Evolutionary conservation across 2,329 filamentous ascomycete species (phyloP).

Genomic region (Coniella vitis): DNA sequence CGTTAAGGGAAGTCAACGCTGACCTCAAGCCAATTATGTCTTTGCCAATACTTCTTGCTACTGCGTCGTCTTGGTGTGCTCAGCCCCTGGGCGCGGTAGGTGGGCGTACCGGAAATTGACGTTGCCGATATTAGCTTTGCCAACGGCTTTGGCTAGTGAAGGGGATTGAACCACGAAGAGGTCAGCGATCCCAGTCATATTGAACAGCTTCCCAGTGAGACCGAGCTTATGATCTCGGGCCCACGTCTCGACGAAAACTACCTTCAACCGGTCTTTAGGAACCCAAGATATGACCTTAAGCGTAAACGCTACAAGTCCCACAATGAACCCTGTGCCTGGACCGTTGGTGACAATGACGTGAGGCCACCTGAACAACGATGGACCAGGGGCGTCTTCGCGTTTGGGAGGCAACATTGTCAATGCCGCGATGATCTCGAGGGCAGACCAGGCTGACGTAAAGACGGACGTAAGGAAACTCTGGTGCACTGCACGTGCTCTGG

Average conservation of each 20-base stretch:
- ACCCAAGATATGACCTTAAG: constrained; percentile 40
- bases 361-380: constrained; percentile 42
- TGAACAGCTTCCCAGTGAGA: constrained; percentile 72
- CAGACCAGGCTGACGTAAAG: constrained; percentile 57
- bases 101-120: constrained; percentile 8
- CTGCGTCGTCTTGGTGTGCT: background rate
- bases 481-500: constrained; percentile 73
- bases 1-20: no score
- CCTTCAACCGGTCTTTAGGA: constrained; percentile 53
- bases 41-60: background rate
- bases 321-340: constrained; percentile 77
- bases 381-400: constrained; percentile 12
- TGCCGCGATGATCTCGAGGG: constrained; percentile 54
- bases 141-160: constrained; percentile 45
- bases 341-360: constrained; percentile 81
- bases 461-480: constrained; percentile 72
- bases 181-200: constrained; percentile 59
- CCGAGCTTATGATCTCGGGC: constrained; percentile 78
- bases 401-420: constrained; percentile 32
- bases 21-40: background rate
- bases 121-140: constrained; percentile 26
- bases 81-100: background rate
- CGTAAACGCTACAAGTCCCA: constrained; percentile 46
- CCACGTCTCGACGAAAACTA: constrained; percentile 89
- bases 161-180: constrained; percentile 79